phyloP scores from a whole-genome alignment of 768 basidiomycete species.

The Mycena capillaripes region DNA sequence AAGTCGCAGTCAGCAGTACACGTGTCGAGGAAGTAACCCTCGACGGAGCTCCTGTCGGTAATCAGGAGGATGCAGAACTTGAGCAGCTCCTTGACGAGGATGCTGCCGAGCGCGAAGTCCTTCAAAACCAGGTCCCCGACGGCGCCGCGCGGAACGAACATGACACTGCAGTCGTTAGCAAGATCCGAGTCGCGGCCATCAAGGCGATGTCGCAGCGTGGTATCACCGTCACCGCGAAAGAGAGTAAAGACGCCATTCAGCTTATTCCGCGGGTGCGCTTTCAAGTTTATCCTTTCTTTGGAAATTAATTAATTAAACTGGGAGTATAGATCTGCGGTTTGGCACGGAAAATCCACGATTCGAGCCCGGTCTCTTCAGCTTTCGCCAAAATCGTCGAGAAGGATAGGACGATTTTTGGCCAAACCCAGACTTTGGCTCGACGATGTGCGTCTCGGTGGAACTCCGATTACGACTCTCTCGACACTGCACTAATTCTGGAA shows the following conservation, averaged over 20 bases:
- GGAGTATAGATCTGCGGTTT: slow-evolving; percentile 10
- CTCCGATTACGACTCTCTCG: slow-evolving; percentile 9
- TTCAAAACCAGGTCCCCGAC: slow-evolving; percentile 10
- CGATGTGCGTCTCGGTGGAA: slow-evolving; percentile 19
- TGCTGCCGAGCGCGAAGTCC: slow-evolving; percentile 15
- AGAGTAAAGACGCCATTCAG: slow-evolving; percentile 11
- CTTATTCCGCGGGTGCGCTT: slow-evolving; percentile 16
- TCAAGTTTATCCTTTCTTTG: background rate
- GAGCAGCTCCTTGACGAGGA: slow-evolving; percentile 10
- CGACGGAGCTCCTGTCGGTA: slow-evolving; percentile 3
- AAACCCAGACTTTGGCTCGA: slow-evolving; percentile 19
- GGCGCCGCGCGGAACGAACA: slow-evolving; percentile 7
- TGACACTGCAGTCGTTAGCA: slow-evolving; percentile 14
- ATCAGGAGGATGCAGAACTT: slow-evolving; percentile 2
- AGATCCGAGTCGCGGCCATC: slow-evolving; percentile 15
- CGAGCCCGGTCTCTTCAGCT: slow-evolving; percentile 1
- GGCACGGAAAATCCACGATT: slow-evolving; percentile 17
- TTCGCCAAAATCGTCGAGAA: slow-evolving; percentile 17
- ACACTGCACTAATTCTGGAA: slow-evolving; percentile 12
- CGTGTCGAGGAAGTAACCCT: slow-evolving; percentile 6
- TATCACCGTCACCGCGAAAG: background rate
- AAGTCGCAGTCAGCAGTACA: slow-evolving; percentile 5
- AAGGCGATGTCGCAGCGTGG: slow-evolving; percentile 4
- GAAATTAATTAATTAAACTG: background rate
- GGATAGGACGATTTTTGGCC: slow-evolving; percentile 4